A percentile compares a stretch with the other conserved stretches of the same genome.
These are phyloP conservation scores for Senna siamea DNA, from an alignment of 306 rosid species.

Conservation along the genomic window DNA sequence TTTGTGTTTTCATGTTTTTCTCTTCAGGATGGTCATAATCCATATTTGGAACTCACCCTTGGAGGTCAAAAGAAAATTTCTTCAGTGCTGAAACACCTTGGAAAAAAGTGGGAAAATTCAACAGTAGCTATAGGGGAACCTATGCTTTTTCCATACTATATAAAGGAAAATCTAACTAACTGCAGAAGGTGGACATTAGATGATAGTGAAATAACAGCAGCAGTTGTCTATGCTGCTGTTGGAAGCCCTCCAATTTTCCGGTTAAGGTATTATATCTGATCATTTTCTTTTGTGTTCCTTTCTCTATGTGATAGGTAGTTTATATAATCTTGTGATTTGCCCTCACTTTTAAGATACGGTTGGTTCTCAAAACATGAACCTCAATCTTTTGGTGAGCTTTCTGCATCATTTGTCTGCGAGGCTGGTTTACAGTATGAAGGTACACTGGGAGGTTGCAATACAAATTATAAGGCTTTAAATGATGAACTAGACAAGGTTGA, in stretches of 20 bases:
- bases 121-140: conserved; percentile 65
- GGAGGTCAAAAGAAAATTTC: conserved; percentile 77
- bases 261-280: conserved; percentile 63
- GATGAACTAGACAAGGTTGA: conserved; percentile 41
- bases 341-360: conserved; percentile 70
- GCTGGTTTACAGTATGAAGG: conserved; percentile 40
- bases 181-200: conserved; percentile 69
- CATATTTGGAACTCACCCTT: conserved; percentile 81
- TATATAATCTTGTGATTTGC: conserved; percentile 41
- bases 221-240: conserved; percentile 69
- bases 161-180: conserved; percentile 40
- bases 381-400: conserved; percentile 36
- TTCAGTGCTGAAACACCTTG: conserved; percentile 76
- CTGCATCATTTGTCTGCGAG: conserved; percentile 36
- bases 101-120: conserved; percentile 81
- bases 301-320: background rate
- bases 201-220: conserved; percentile 59
- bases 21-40: conserved; percentile 76
- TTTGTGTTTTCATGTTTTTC: conserved; percentile 23
- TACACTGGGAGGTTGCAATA: conserved; percentile 34
- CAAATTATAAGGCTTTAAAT: conserved; percentile 33
- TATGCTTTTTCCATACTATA: conserved; percentile 63
- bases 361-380: conserved; percentile 60
- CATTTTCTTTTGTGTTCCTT: conserved; percentile 20
- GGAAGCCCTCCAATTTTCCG: conserved; percentile 76